Evolutionary conservation across 148 eudicot genomes (phyloP), one percentile per base, ranked within the genome.

Genomic region (Spergularia marina): DNA sequence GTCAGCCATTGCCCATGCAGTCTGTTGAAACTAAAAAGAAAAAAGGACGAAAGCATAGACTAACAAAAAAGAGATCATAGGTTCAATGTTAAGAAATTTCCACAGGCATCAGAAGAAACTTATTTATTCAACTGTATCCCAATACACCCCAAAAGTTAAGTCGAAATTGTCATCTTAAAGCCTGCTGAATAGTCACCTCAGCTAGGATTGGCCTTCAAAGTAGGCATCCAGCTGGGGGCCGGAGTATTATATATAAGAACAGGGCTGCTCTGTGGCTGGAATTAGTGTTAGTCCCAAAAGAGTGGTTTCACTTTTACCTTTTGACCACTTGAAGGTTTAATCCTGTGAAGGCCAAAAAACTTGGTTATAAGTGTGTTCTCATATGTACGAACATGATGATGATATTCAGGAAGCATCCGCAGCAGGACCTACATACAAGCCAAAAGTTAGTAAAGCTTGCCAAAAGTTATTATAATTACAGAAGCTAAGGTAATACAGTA

Each of bases 321-420:
- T 82, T 92, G 97, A 76, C 99, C 99, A 86, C 97, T 85, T 54
- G 88, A 87, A 73, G 99, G 94, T 55, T 87, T 89, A 66, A 95
- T 91, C 84, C 97, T 86, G 85, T 95, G 99, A 85, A 95, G 97
- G 71, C 99, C 99, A 76, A 95, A 95, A 84, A 95, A 95, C 79
- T 95, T 95, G 64, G 99, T 95, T 61, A 95, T 87, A 30, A 95
- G 97, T 23, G 99, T 95, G 65, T 92, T 95, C 25, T 95, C 97
- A 63, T 95, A 89, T 53, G 86, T 82, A 76, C 84, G 91, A 62
- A 95, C 97, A 65, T 95, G 99, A 53, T 77, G 76, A 74, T 92
- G 90, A 86, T 95, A 95, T 80, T 88, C 82, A 72, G 98, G 98
- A 79, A 95, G 97, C 99, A 95, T 95, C 79, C 85, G 86, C 77